Conservation (phyloP, 2,329 filamentous ascomycete species). For the Proliferodiscus dingleyae region DNA sequence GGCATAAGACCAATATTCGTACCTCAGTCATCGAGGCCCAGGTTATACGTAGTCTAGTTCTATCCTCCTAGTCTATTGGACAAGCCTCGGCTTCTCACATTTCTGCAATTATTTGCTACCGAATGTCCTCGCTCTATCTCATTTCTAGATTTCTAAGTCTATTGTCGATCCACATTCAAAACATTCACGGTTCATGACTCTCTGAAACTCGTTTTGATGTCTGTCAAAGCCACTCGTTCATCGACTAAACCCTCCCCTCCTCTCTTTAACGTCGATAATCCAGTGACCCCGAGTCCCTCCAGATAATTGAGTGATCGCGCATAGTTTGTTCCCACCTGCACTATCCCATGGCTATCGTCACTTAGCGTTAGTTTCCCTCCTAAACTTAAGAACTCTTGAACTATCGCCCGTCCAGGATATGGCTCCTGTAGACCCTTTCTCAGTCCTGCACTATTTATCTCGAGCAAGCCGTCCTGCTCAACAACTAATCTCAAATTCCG, state of each 20-base stretch:
- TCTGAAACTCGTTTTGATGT: constrained; percentile 22
- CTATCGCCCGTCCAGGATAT: constrained; percentile 77
- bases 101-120: no score
- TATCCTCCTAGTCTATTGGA: no score
- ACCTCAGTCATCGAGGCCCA: no score
- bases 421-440: constrained; percentile 88
- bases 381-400: constrained; percentile 67
- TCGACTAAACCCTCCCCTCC: constrained; percentile 1
- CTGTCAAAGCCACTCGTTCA: constrained; percentile 15
- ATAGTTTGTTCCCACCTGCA: constrained; percentile 86
- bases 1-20: no score
- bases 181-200: no score
- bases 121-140: no score
- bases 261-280: constrained; percentile 42
- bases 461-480: constrained; percentile 74
- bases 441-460: constrained; percentile 83
- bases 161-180: no score
- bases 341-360: constrained; percentile 88
- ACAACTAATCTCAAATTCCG: constrained; percentile 70
- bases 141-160: no score
- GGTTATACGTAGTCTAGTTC: no score
- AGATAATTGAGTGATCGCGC: constrained; percentile 64
- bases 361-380: constrained; percentile 84
- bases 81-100: no score
- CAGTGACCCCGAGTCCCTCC: constrained; percentile 56